A percentile compares a stretch with the other conserved stretches of the same genome.
These are phyloP conservation scores for Sarcodon sp. DNA, from an alignment of 768 basidiomycete species.

Conservation along the genomic window DNA sequence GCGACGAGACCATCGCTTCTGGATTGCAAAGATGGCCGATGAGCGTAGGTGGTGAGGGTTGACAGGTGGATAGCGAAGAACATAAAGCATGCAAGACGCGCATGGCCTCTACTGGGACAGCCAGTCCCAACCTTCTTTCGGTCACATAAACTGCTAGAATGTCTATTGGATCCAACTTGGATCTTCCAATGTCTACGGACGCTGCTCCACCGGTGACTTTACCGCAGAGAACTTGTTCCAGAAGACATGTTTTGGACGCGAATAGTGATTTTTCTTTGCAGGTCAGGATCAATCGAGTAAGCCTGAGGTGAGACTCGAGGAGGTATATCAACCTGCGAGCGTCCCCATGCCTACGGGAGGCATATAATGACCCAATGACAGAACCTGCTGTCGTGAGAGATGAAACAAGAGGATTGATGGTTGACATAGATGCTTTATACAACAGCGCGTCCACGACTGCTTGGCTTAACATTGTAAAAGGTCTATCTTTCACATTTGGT, in stretches of 20 bases:
- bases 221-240: slow-evolving; percentile 68
- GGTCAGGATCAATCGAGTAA: slow-evolving; percentile 50
- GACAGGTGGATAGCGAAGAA: slow-evolving; percentile 44
- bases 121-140: slow-evolving; percentile 44
- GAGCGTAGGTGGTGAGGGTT: slow-evolving; percentile 58
- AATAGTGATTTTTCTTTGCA: slow-evolving; percentile 35
- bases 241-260: slow-evolving; percentile 29
- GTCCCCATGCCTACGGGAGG: slow-evolving; percentile 56
- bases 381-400: slow-evolving; percentile 50
- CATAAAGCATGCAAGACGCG: slow-evolving; percentile 57
- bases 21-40: slow-evolving; percentile 70
- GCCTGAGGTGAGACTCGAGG: slow-evolving; percentile 50
- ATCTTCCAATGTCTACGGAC: slow-evolving; percentile 28
- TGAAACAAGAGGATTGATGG: slow-evolving; percentile 70
- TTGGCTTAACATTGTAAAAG: slow-evolving; percentile 48
- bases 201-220: slow-evolving; percentile 37
- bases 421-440: slow-evolving; percentile 62
- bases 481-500: slow-evolving; percentile 35
- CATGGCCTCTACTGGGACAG: slow-evolving; percentile 55
- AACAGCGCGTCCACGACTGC: slow-evolving; percentile 61
- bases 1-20: slow-evolving; percentile 49
- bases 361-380: slow-evolving; percentile 45
- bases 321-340: slow-evolving; percentile 54
- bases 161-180: slow-evolving; percentile 61
- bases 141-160: slow-evolving; percentile 57